These are phyloP conservation scores for Yamadazyma sp. DNA, from an alignment of 805 yeast genomes.

Conservation along the genomic window DNA sequence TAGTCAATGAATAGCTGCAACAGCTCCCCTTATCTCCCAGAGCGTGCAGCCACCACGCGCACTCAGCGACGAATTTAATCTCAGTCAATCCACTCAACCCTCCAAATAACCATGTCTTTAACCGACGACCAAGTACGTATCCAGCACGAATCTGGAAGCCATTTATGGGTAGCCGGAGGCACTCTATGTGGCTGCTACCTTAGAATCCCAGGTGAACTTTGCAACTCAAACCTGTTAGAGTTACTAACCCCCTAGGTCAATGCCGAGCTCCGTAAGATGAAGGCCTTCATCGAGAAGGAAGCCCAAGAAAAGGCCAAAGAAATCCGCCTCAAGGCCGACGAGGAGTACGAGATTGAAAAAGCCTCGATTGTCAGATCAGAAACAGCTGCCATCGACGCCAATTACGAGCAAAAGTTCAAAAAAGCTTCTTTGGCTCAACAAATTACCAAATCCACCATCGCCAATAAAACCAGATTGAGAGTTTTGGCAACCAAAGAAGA, in stretches of 20 bases:
- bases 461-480: slow-evolving; percentile 92
- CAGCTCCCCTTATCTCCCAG: no score
- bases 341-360: slow-evolving; percentile 97
- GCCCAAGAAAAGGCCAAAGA: slow-evolving; percentile 99
- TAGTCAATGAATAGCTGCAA: no score
- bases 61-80: slow-evolving; percentile 1
- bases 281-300: slow-evolving; percentile 97
- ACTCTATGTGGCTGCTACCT: no score
- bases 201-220: background rate
- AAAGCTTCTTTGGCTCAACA: slow-evolving; percentile 92
- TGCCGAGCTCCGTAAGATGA: slow-evolving; percentile 96
- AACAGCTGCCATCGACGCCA: slow-evolving; percentile 80
- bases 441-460: slow-evolving; percentile 91
- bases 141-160: no score
- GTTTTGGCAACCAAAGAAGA: slow-evolving; percentile 80
- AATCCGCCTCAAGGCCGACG: slow-evolving; percentile 93
- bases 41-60: slow-evolving; percentile 2
- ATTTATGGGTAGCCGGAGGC: no score
- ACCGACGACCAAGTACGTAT: slow-evolving; percentile 33
- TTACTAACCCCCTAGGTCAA: slow-evolving; percentile 63
- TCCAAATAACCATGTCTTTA: slow-evolving; percentile 25
- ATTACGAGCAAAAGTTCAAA: slow-evolving; percentile 79
- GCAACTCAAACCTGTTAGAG: no score
- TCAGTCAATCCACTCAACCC: slow-evolving; percentile 5
- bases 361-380: slow-evolving; percentile 92